Conservation (phyloP, 768 basidiomycete genomes). For the Trichaptum fuscoviolaceum region DNA sequence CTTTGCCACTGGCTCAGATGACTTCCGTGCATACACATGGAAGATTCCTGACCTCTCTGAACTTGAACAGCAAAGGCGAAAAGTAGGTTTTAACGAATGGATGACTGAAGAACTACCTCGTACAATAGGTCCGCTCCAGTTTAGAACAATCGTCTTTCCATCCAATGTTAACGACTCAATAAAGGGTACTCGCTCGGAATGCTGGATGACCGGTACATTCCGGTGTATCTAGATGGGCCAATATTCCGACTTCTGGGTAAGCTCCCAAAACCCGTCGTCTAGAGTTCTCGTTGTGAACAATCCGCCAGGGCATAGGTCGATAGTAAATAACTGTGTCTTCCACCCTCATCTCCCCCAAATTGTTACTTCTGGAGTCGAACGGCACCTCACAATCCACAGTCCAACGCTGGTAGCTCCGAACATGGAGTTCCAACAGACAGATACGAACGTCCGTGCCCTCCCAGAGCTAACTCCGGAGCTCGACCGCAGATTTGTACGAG, state of each 20-base stretch:
- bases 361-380: slow-evolving; percentile 71
- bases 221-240: slow-evolving; percentile 59
- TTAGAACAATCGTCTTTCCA: slow-evolving; percentile 7
- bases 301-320: slow-evolving; percentile 60
- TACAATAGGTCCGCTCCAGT: slow-evolving; percentile 31
- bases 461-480: slow-evolving; percentile 31
- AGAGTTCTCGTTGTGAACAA: neutral
- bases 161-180: slow-evolving; percentile 7
- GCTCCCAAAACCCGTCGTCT: slow-evolving; percentile 6
- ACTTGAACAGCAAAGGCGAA: slow-evolving; percentile 40
- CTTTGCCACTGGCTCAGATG: slow-evolving; percentile 77
- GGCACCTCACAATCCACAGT: slow-evolving; percentile 62
- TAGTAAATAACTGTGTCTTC: slow-evolving; percentile 68
- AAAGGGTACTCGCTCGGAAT: slow-evolving; percentile 43
- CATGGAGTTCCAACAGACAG: slow-evolving; percentile 39
- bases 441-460: slow-evolving; percentile 42
- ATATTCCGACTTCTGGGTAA: slow-evolving; percentile 54
- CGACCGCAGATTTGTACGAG: slow-evolving; percentile 31
- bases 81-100: slow-evolving; percentile 46
- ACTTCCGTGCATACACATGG: slow-evolving; percentile 79
- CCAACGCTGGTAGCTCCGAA: slow-evolving; percentile 51
- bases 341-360: slow-evolving; percentile 68
- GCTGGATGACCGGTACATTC: slow-evolving; percentile 44
- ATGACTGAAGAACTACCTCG: slow-evolving; percentile 23
- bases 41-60: slow-evolving; percentile 49